These are phyloP conservation scores for Discostella stelligeroides DNA, from an alignment of 108 stramenopile species.

Conservation along the genomic window DNA sequence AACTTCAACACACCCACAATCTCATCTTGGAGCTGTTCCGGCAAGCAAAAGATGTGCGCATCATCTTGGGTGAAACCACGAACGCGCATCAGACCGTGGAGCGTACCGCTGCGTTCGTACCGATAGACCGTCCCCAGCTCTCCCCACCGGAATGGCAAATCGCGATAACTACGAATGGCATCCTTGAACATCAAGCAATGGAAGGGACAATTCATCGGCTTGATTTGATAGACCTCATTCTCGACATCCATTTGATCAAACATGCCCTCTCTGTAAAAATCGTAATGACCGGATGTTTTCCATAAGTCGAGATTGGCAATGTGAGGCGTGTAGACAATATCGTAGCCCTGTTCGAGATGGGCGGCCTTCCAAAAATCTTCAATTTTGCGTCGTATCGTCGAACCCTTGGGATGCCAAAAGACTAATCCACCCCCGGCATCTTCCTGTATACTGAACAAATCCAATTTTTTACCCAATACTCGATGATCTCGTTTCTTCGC, in stretches of 20 bases:
- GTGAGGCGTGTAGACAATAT: conserved; percentile 97
- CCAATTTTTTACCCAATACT: conserved; percentile 92
- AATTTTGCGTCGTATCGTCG: conserved; percentile 84
- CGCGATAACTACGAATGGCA: conserved; percentile 91
- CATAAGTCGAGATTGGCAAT: conserved; percentile 96
- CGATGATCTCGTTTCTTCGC: conserved; percentile 98
- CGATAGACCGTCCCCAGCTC: conserved; percentile 98
- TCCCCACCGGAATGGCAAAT: conserved; percentile 95
- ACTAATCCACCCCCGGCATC: conserved; percentile 88
- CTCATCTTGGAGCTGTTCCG: conserved; percentile 94
- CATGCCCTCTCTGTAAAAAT: conserved; percentile 98
- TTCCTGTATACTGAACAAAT: conserved; percentile 93
- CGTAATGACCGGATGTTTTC: conserved; percentile 98
- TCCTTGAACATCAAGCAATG: conserved; percentile 99
- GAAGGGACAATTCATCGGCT: conserved; percentile 99
- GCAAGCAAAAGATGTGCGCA: conserved; percentile 98
- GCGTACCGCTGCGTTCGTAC: conserved; percentile 94
- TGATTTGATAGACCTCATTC: conserved; percentile 94
- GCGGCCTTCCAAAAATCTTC: conserved; percentile 95
- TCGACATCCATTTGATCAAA: conserved; percentile 99
- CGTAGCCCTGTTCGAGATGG: conserved; percentile 85
- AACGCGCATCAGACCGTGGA: conserved; percentile 97
- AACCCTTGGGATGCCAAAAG: conserved; percentile 96
- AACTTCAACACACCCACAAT: conserved; percentile 92
- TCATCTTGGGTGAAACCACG: conserved; percentile 99